Evolutionary conservation across 1,284 basidiomycete genomes (phyloP), one percentile per base, ranked within the genome.

Genomic region (Cryptococcus deneoformans): DNA sequence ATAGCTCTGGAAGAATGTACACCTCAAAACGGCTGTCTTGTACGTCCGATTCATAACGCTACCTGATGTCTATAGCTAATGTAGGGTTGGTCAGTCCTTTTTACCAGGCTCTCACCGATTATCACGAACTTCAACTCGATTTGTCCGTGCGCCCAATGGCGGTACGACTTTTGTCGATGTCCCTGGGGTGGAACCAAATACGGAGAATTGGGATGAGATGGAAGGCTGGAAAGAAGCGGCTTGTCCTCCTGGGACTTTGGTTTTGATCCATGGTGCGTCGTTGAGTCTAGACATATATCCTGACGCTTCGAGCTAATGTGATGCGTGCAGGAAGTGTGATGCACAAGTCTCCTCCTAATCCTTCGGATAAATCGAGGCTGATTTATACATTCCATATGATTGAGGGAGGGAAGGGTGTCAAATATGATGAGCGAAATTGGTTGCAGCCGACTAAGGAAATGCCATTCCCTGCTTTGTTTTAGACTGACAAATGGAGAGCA

Each of bases 301-400:
- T 34, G n/a, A n/a, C 20, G 36, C 20, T 8, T 11, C 46, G n/a
- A 47, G 14, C 52, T 54, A 42, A 46, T 58, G 24, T n/a, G 7
- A 7, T 34, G 36, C 16, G 45, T 35, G 29, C n/a, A 79, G 93
- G 93, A 0, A 86, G 83, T 48, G 89, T 93, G 1, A 79, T 95
- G 63, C 93, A 97, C 80, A 90, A 89, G 75, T 92, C 89, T 0
- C 89, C 90, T 71, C 83, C 84, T 50, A 96, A 87, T 80, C 12
- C 87, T 82, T 71, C 79, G 73, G 56, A 81, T 81, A 68, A 92
- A 56, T 74, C 90, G 2, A 84, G 93, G 16, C 90, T 89, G 68
- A 92, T 92, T 40, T 96, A 95, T 73, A 95, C 92, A 1, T 96
- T 96, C 78, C 93, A 96, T 70, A 93, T 79, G 75, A 81, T 81